A percentile compares a stretch with the other conserved stretches of the same genome.
Conservation (phyloP, 192 early-diverging fungal species). For the Gorgonomyces haynaldii region DNA sequence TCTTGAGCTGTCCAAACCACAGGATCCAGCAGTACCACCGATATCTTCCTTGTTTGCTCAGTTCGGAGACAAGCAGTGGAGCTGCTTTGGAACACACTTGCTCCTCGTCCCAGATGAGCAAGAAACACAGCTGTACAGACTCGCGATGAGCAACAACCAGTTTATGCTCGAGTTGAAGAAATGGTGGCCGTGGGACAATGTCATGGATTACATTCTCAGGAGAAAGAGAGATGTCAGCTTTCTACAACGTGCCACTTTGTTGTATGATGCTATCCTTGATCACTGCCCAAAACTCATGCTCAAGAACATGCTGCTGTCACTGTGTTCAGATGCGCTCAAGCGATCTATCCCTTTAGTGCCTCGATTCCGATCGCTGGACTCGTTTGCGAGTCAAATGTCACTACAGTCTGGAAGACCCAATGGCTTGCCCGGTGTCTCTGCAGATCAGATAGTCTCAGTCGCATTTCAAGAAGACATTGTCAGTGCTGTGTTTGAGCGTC, state of each 20-base stretch:
- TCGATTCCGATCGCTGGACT: background rate
- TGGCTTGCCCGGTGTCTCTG: background rate
- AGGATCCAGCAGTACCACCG: background rate
- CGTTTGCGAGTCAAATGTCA: background rate
- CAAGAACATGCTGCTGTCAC: no score
- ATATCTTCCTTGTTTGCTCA: background rate
- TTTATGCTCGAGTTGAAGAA: no score
- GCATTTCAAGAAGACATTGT: conserved; percentile 6
- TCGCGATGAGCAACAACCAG: no score
- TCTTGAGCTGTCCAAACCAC: background rate
- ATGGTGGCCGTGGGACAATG: no score
- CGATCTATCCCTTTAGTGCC: no score
- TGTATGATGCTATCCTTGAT: no score
- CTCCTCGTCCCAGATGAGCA: background rate
- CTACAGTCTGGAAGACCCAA: background rate
- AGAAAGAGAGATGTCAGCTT: no score
- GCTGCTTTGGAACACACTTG: background rate
- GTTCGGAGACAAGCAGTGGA: no score
- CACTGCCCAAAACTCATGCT: background rate
- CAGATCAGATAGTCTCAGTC: background rate
- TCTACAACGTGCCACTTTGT: no score
- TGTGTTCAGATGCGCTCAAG: no score
- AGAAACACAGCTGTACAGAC: background rate
- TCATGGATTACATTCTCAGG: no score
- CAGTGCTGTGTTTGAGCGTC: conserved; percentile 1